These are phyloP conservation scores for Vigna mungo DNA, from an alignment of 306 rosid genomes.

Conservation along the genomic window DNA sequence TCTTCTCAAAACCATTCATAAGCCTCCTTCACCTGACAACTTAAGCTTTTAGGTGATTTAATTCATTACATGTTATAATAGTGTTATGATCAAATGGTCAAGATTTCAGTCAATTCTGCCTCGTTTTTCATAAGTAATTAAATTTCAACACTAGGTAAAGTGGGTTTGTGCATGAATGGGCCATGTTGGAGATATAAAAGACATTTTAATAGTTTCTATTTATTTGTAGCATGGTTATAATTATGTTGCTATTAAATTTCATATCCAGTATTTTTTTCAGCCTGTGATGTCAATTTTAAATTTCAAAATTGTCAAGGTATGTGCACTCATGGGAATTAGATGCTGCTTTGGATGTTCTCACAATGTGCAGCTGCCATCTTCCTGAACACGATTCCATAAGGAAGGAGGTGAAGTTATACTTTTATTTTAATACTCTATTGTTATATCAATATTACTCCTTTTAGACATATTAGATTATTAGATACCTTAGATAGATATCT, in stretches of 20 bases:
- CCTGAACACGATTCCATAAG: slow-evolving; percentile 65
- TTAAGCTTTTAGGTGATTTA: slow-evolving; percentile 9
- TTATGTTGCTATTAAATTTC: slow-evolving; percentile 10
- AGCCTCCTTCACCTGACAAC: not conserved
- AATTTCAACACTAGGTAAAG: slow-evolving; percentile 10
- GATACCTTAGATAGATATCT: no score
- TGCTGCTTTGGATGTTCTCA: slow-evolving; percentile 96
- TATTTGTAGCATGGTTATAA: slow-evolving; percentile 24
- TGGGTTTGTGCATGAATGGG: slow-evolving; percentile 10
- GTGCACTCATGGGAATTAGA: slow-evolving; percentile 89
- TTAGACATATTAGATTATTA: no score
- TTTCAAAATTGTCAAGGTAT: slow-evolving; percentile 58
- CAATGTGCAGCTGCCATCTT: slow-evolving; percentile 98
- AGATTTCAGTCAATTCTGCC: not conserved
- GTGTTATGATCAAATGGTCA: slow-evolving; percentile 29
- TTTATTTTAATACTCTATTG: slow-evolving; percentile 28
- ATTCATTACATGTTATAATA: not conserved
- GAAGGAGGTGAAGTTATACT: slow-evolving; percentile 67
- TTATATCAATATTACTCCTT: not conserved
- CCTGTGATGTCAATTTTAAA: slow-evolving; percentile 32
- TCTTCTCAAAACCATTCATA: not conserved
- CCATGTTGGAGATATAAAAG: slow-evolving; percentile 32
- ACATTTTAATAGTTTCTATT: slow-evolving; percentile 20
- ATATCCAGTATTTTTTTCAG: slow-evolving; percentile 27
- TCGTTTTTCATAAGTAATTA: slow-evolving; percentile 17